Percentiles rank a stretch among this genome's conserved stretches.
Conservation (phyloP, 2,329 filamentous ascomycete species). For the Fusarium miscanthi region DNA sequence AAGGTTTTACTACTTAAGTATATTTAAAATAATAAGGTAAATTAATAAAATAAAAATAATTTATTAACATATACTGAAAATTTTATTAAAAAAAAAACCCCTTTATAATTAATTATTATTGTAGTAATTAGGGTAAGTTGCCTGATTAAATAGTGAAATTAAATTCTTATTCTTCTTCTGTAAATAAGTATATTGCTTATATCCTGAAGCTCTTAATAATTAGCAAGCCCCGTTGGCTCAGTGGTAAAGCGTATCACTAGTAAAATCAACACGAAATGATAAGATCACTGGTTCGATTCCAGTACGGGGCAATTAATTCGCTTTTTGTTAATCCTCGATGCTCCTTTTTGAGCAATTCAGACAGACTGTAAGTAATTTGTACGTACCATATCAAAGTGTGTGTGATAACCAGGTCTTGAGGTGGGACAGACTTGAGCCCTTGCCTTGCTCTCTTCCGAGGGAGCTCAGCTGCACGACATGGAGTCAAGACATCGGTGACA, state of each 20-base stretch:
- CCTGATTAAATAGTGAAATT: not conserved
- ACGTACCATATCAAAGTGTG: not conserved
- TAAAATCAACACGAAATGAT: slow-evolving; percentile 1
- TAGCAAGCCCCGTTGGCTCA: slow-evolving; percentile 4
- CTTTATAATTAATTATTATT: not conserved
- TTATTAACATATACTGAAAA: not conserved
- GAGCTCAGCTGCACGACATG: not conserved
- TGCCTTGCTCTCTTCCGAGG: not conserved
- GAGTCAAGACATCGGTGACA: not conserved
- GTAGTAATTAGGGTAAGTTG: not conserved
- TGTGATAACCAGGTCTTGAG: not conserved
- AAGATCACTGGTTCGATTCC: slow-evolving; percentile 12
- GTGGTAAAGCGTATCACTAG: slow-evolving; percentile 18
- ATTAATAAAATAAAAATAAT: not conserved
- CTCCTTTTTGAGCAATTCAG: not conserved
- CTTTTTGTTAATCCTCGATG: not conserved
- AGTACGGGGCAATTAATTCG: not conserved
- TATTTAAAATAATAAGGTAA: not conserved
- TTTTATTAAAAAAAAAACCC: not conserved
- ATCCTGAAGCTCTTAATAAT: fast-evolving
- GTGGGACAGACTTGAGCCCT: not conserved
- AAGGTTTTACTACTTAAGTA: too few relatives aligned
- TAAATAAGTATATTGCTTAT: not conserved
- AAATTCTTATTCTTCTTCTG: too few relatives aligned
- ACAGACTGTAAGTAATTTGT: not conserved